These are phyloP conservation scores for Sporodiniella umbellata DNA, from an alignment of 371 early-diverging fungal species.

Conservation along the genomic window DNA sequence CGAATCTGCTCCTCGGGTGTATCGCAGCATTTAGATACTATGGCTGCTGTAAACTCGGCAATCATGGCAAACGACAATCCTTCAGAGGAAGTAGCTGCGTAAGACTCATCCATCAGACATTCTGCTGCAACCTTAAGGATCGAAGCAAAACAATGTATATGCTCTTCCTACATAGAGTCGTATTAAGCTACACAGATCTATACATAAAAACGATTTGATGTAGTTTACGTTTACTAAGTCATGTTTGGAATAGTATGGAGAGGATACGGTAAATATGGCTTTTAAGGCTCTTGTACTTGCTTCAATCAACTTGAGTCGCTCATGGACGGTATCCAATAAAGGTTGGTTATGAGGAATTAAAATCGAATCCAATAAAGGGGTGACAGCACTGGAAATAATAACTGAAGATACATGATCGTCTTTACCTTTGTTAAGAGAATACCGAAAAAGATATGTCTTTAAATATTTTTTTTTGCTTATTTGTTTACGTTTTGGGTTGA, in stretches of 20 bases:
- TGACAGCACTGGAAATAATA: conserved; percentile 57
- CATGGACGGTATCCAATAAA: conserved; percentile 30
- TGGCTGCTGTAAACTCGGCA: conserved; percentile 66
- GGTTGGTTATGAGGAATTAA: conserved; percentile 40
- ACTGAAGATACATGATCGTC: conserved; percentile 63
- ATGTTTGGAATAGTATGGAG: conserved; percentile 48
- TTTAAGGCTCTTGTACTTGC: conserved; percentile 73
- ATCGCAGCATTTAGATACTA: conserved; percentile 66
- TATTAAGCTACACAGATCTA: too few species aligned
- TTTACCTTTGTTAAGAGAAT: conserved; percentile 57
- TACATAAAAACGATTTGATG: too few species aligned
- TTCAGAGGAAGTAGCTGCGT: conserved; percentile 30
- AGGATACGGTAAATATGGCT: conserved; percentile 61
- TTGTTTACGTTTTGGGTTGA: too few species aligned
- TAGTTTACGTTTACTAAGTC: conserved; percentile 55
- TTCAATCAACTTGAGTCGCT: conserved; percentile 60
- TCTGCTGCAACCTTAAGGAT: conserved; percentile 28
- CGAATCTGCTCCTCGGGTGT: conserved; percentile 58
- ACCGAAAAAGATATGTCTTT: too few species aligned
- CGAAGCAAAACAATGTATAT: conserved; percentile 32
- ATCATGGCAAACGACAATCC: conserved; percentile 55
- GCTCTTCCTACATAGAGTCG: conserved; percentile 38
- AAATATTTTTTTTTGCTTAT: too few species aligned
- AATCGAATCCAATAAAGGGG: conserved; percentile 60
- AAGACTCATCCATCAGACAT: conserved; percentile 21